Evolutionary conservation across 306 rosid species (phyloP).

Genomic region (Vicia faba): DNA sequence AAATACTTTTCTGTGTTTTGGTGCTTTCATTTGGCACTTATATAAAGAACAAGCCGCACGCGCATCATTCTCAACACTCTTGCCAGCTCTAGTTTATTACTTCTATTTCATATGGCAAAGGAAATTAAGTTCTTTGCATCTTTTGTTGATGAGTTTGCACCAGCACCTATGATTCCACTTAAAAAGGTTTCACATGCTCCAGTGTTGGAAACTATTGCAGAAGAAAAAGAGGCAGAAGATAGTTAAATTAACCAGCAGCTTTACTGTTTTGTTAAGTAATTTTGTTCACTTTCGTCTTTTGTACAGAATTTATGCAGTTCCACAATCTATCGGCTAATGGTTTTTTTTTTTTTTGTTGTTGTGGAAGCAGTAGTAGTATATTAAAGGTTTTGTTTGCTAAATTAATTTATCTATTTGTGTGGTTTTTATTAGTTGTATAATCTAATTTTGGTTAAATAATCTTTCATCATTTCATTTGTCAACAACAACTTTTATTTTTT

Average conservation of each 20-base stretch:
- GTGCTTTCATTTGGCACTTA: background rate
- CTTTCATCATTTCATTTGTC: background rate
- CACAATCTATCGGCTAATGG: conserved; percentile 19
- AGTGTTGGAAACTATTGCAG: conserved; percentile 55
- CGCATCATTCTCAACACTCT: conserved; percentile 7
- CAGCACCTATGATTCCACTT: conserved; percentile 46
- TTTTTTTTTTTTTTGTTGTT: conserved; percentile 22
- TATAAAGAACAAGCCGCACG: conserved; percentile 31
- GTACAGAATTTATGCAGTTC: conserved; percentile 12
- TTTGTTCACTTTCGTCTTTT: background rate
- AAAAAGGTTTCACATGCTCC: conserved; percentile 50
- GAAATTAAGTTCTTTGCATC: conserved; percentile 39
- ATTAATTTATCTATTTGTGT: background rate
- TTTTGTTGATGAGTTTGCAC: conserved; percentile 63
- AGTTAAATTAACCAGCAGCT: no score
- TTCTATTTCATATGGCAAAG: conserved; percentile 52
- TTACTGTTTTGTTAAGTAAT: background rate
- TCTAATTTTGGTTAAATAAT: conserved; percentile 7
- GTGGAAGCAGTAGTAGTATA: background rate
- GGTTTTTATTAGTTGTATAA: background rate
- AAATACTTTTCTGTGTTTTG: conserved; percentile 9
- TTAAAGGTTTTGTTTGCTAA: background rate
- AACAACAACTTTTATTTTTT: conserved; percentile 2
- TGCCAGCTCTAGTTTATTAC: background rate
- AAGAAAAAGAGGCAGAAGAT: conserved; percentile 53